Base-by-base conservation (phyloP, 108 stramenopile genomes). In the Nitzschia sp. region DNA sequence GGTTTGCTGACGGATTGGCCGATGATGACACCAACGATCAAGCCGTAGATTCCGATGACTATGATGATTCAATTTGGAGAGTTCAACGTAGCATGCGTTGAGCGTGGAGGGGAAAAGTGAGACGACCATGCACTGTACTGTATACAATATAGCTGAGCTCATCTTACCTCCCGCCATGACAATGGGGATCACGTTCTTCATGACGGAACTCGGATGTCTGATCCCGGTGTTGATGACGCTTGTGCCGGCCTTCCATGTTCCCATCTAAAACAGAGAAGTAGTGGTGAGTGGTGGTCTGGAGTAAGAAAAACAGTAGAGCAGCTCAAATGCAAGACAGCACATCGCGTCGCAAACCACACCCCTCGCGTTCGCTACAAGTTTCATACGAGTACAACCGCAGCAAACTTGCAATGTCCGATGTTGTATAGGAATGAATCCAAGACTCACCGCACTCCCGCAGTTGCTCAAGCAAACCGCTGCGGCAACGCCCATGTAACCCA, bases 161-260 rank as follows among this genome's bases (percentile, higher is more conserved):
- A 57, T 46, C 79, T 48, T 56, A 80, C 80, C 82, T 63, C 93
- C 93, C 21, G 93, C 93, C 93, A 94, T 94, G 71, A 94, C 93
- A 69, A 94, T 85, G 21, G 93, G 93, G 54, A 94, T 91, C 22
- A 94, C 88, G 68, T 94, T 94, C 60, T 94, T 94, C 90, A 94
- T 94, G 30, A 94, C 88, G 9, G 86, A 88, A 19, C 70, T 69
- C 4, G 93, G 93, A 68, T 94, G 93, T 23, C 85, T 82, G 53
- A 94, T 91, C 34, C 93, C 93, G 1, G 90, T 94, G 74, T 94
- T 85, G 19, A 91, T 73, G 21, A 94, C 75, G 44, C 77, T 73
- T 5, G 81, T 75, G 16, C 93, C 93, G 11, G 88, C 68, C 67
- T 90, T 94, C 93, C 93, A 94, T 57, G 93, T 94, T 68, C 93